Base-by-base conservation (phyloP, 345 rosid genomes). In the Lenwebbia sp. region DNA sequence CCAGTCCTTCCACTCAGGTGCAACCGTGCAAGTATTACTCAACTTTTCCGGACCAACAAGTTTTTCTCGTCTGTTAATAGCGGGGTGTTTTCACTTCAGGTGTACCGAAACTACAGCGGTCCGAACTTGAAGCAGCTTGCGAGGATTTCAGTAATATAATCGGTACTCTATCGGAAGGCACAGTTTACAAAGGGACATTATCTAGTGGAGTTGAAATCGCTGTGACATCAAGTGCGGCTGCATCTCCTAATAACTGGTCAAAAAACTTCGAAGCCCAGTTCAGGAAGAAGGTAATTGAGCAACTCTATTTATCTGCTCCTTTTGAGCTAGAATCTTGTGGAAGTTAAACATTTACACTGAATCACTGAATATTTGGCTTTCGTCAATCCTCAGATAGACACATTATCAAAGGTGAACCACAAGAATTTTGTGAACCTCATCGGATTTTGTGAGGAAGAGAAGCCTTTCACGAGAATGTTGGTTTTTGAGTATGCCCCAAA, bases 401-500 rank as follows among this genome's bases (percentile, higher is more conserved):
- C 92, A 23, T 88, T 98, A 87, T 93, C 99, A 37, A 95, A 91
- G 90, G 91, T 94, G 89, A 95, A 94, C 89, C 98, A 98, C 92
- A 94, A 96, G 92, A 98, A 98, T 86, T 98, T 98, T 84, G 87
- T 98, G 90, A 98, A 94, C 90, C 95, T 96, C 81, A 89, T 98
- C 23, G 98, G 99, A 41, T 95, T 88, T 84, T 98, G 99, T 86
- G 98, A 92, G 89, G 96, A 94, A 90, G 90, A 96, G 55, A 90
- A 91, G 88, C 98, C 98, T 83, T 95, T 97, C 92, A 90, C 93
- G 6, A 92, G 99, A 90, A 95, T 95, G 98, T 91, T 97, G 92
- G 96, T 97, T 86, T 97, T 95, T 55, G 99, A 97, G 90, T 97
- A 97, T 85, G 98, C 98, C 83, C 97, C 99, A n/a, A 97, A 94